phyloP scores from a whole-genome alignment of 176 grass and related monocot genomes.

The Melocanna baccifera region DNA sequence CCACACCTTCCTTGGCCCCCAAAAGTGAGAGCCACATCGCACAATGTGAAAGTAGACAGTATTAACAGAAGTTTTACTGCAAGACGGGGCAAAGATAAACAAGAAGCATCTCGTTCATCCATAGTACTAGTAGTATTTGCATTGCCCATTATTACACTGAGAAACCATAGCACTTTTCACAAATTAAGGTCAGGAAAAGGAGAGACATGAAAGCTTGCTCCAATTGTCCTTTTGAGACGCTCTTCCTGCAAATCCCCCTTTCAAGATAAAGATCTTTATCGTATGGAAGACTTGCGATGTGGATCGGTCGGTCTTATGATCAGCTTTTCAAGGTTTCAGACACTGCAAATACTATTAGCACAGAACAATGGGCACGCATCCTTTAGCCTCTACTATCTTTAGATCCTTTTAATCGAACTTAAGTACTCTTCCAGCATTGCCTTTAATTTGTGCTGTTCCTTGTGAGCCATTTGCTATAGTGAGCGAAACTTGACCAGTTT shows the following conservation, averaged over 20 bases:
- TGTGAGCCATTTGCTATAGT: background rate
- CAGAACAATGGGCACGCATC: background rate
- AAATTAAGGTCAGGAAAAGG: background rate
- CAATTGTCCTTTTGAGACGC: slow-evolving; percentile 21
- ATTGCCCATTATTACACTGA: background rate
- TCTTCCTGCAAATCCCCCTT: background rate
- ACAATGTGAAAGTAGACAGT: background rate
- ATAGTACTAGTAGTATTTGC: background rate
- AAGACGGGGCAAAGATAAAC: background rate
- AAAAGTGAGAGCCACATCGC: background rate
- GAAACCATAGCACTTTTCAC: background rate
- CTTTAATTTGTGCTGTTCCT: background rate
- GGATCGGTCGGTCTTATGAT: slow-evolving; percentile 9
- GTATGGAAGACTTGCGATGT: background rate
- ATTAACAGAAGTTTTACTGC: background rate
- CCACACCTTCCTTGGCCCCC: slow-evolving; percentile 18
- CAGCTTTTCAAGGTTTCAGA: background rate
- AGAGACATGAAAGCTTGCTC: background rate
- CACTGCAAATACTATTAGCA: background rate
- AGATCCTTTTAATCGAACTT: background rate
- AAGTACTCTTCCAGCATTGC: background rate
- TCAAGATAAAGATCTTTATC: background rate
- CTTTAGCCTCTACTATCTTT: slow-evolving; percentile 5
- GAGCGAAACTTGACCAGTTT: background rate
- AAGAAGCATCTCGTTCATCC: background rate